These are phyloP conservation scores for Rhododendron molle DNA, from an alignment of 148 eudicot species.

Conservation along the genomic window DNA sequence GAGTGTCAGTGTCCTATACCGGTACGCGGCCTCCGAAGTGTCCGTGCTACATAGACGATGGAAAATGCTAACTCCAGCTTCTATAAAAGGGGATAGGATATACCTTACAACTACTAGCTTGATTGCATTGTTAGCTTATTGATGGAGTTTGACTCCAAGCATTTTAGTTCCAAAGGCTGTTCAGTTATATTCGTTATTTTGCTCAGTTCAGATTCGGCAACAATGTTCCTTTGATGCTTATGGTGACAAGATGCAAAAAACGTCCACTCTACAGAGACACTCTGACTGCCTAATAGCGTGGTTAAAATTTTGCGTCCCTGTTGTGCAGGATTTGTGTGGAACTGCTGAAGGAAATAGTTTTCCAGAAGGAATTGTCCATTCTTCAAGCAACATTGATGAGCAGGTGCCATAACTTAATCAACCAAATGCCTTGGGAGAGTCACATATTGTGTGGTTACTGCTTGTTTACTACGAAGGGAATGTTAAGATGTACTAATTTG, in stretches of 20 bases:
- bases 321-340: conserved; percentile 22
- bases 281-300: background rate
- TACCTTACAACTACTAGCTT: background rate
- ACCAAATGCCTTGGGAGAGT: background rate
- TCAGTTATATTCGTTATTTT: background rate
- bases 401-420: conserved; percentile 19
- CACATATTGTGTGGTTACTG: background rate
- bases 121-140: background rate
- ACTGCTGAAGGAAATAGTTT: conserved; percentile 15
- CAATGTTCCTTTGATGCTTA: background rate
- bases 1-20: background rate
- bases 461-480: background rate
- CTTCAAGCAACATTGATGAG: conserved; percentile 36
- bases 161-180: background rate
- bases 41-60: background rate
- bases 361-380: conserved; percentile 20
- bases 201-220: background rate
- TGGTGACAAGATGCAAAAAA: background rate
- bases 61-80: background rate
- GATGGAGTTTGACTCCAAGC: background rate
- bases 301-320: background rate
- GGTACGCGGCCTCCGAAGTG: background rate
- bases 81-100: background rate
- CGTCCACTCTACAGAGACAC: background rate
- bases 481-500: background rate